Base-by-base conservation (phyloP, 2,329 filamentous ascomycete species). In the Stagonosporopsis tanaceti region DNA sequence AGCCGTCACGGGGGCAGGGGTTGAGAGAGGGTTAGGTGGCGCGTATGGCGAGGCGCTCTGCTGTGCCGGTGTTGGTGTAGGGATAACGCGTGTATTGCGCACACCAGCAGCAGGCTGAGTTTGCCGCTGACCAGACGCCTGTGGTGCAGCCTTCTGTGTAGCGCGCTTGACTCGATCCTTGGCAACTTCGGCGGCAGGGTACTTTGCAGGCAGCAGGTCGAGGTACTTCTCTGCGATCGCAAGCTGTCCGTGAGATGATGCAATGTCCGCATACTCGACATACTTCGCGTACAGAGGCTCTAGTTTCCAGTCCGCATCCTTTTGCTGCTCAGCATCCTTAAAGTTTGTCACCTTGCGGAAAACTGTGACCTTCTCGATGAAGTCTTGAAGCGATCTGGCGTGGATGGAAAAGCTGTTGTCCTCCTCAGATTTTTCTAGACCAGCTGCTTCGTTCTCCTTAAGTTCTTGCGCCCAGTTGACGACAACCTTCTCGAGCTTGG, bases 361-460 rank as follows among this genome's bases (percentile, higher is more conserved):
- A 51, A 99, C 87, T 0, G 93, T 96, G 44, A 99, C 95, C 82
- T 99, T 99, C 80, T 99, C 95, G 61, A 99, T 96, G 72, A 99
- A 94, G 64, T 91, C 89, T 77, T 98, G 95, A 40, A 99, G 81
- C 44, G 90, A 89, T 60, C 88, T 88, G 53, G 94, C 93, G 70
- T 98, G 95, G 47, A 98, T 88, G 0, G 94, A 96, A 79, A 97
- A 99, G 56, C 87, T 90, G 22, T 91, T 94, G 69, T 93, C 91
- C 32, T 86, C 86, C 24, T 84, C 84, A 20, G 85, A 82, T 61
- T 89, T 85, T 67, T 92, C 84, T 60, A 96, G 81, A 12, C 87
- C 88, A 41, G 87, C 87, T 68, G 89, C 86, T 76, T 97, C 93
- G 24, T 88, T 85, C 78, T 98, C 93, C 64, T 92, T 85, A 15